Evolutionary conservation across 1,284 basidiomycete genomes (phyloP).

Genomic region (Schizophyllum amplum): DNA sequence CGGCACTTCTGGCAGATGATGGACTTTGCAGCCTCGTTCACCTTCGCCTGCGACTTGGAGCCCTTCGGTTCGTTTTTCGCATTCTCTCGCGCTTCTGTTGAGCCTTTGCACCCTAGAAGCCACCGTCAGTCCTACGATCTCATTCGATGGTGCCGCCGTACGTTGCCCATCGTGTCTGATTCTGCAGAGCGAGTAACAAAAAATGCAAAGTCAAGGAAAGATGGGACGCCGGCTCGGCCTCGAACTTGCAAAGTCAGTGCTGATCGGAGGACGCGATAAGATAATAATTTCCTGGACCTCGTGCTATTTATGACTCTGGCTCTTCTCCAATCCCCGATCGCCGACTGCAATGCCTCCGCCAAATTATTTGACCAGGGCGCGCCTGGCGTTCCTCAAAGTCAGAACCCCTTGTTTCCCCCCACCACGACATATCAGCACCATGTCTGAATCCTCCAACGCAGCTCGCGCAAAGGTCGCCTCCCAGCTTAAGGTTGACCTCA

Average conservation of each 20-base stretch:
- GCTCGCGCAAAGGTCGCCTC: constrained; percentile 31
- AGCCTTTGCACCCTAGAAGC: constrained; percentile 68
- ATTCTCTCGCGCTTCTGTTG: constrained; percentile 73
- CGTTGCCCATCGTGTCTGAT: constrained; percentile 33
- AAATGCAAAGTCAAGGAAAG: background rate
- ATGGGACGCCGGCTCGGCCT: background rate
- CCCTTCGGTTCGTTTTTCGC: constrained; percentile 37
- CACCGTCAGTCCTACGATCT: background rate
- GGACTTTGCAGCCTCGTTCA: constrained; percentile 70
- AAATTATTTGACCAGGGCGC: background rate
- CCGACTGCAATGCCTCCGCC: background rate
- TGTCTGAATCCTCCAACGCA: constrained; percentile 17
- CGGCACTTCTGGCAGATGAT: constrained; percentile 65
- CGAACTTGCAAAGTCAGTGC: background rate
- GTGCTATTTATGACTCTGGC: background rate
- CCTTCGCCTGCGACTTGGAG: constrained; percentile 63
- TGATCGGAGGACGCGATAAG: background rate
- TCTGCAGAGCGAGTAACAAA: background rate
- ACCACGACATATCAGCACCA: constrained; percentile 10
- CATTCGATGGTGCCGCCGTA: constrained; percentile 15
- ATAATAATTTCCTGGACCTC: background rate
- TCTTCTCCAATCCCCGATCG: background rate
- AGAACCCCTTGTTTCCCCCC: background rate
- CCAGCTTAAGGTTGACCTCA: constrained; percentile 54
- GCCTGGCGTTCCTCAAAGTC: background rate